Percentiles rank a stretch among this genome's conserved stretches.
These are phyloP conservation scores for Lolium rigidum DNA, from an alignment of 176 grass and related monocot genomes.

Conservation along the genomic window DNA sequence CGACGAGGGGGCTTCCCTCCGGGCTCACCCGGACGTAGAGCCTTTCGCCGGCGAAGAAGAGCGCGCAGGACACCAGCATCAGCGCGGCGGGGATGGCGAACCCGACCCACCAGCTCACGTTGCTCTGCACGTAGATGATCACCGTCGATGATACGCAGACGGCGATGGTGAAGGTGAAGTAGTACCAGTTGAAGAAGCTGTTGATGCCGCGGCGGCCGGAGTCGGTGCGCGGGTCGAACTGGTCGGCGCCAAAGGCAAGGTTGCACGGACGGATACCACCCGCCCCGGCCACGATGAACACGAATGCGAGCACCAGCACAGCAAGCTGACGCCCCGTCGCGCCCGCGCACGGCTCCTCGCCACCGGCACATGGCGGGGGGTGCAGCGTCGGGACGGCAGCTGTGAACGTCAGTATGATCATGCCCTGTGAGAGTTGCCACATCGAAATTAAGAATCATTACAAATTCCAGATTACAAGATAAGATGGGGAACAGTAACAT, in stretches of 20 bases:
- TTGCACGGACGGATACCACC: conserved; percentile 88
- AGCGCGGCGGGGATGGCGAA: conserved; percentile 67
- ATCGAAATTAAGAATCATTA: neutral
- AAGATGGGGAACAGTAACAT: neutral
- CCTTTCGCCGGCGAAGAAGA: conserved; percentile 64
- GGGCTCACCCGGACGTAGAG: conserved; percentile 67
- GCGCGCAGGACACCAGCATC: conserved; percentile 57
- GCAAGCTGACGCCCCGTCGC: conserved; percentile 40
- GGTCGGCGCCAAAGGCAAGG: conserved; percentile 80
- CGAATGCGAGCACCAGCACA: conserved; percentile 53
- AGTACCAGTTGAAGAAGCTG: conserved; percentile 99
- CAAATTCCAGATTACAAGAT: neutral
- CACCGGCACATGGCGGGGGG: conserved; percentile 36
- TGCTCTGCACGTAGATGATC: conserved; percentile 88
- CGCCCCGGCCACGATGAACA: conserved; percentile 62
- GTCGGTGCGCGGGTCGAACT: conserved; percentile 70
- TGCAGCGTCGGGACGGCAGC: conserved; percentile 57
- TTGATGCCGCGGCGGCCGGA: conserved; percentile 62
- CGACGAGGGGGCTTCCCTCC: conserved; percentile 64
- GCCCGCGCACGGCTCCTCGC: conserved; percentile 19
- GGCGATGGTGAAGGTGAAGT: conserved; percentile 76
- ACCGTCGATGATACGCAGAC: conserved; percentile 59
- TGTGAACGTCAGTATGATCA: conserved; percentile 66
- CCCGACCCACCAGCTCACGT: conserved; percentile 68
- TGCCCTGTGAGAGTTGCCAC: conserved; percentile 46